Evolutionary conservation across 2,329 filamentous ascomycete species (phyloP).

Genomic region (Xylaria sp.): DNA sequence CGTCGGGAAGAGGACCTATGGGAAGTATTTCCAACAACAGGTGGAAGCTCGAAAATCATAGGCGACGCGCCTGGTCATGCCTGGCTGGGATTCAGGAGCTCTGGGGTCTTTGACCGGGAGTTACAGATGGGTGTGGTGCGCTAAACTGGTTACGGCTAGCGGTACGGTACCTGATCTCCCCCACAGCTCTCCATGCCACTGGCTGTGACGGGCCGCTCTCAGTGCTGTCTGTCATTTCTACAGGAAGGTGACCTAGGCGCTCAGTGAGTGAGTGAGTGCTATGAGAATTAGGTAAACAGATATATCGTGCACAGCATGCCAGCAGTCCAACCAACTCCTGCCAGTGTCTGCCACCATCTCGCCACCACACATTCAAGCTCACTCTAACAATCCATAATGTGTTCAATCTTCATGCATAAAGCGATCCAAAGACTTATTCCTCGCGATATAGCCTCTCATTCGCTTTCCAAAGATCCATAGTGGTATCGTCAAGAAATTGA

Average conservation of each 20-base stretch:
- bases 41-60: slow-evolving; percentile 32
- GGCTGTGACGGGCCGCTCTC: not conserved
- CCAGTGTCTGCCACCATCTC: too few species aligned
- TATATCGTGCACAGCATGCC: too few species aligned
- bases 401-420: slow-evolving; percentile 41
- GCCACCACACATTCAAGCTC: not conserved
- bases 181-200: slow-evolving; percentile 9
- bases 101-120: slow-evolving; percentile 33
- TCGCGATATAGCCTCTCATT: slow-evolving; percentile 49
- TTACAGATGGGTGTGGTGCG: slow-evolving; percentile 15
- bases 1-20: not conserved
- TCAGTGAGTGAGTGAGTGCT: too few species aligned
- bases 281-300: too few species aligned
- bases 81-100: slow-evolving; percentile 35
- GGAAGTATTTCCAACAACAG: slow-evolving; percentile 8
- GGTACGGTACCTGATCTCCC: slow-evolving; percentile 9
- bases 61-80: slow-evolving; percentile 35
- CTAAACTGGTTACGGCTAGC: slow-evolving; percentile 23
- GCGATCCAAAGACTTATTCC: slow-evolving; percentile 41
- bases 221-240: not conserved
- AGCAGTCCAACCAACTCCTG: too few species aligned
- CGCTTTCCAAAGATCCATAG: slow-evolving; percentile 57
- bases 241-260: too few species aligned
- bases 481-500: slow-evolving; percentile 53
- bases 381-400: too few species aligned